Percentiles rank a stretch among this genome's conserved stretches.
These are phyloP conservation scores for Penicillium sp. DNA, from an alignment of 2,329 filamentous ascomycete genomes.

Conservation along the genomic window DNA sequence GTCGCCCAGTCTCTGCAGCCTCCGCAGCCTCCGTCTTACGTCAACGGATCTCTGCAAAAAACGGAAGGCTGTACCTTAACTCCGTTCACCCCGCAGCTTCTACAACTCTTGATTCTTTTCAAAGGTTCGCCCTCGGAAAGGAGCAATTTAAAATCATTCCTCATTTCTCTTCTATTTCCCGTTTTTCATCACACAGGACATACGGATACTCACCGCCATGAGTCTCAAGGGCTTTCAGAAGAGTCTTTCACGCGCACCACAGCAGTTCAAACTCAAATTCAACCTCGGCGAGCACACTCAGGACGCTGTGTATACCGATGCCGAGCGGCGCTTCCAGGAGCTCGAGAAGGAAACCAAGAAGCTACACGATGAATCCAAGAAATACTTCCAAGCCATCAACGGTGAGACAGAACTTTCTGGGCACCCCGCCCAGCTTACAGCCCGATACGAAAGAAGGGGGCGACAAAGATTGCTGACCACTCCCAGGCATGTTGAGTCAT, in stretches of 20 bases:
- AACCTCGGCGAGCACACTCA: constrained; percentile 95
- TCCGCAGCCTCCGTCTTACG: too few relatives aligned
- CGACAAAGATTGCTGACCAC: neutral
- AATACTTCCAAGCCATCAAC: constrained; percentile 97
- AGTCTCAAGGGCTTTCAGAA: constrained; percentile 97
- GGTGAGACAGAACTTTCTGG: constrained; percentile 43
- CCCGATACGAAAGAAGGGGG: neutral
- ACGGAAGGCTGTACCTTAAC: too few relatives aligned
- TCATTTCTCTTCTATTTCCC: too few relatives aligned
- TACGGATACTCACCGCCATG: constrained; percentile 52
- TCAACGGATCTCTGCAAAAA: too few relatives aligned
- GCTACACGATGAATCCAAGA: constrained; percentile 92
- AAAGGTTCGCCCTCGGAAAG: too few relatives aligned
- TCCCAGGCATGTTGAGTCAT: constrained; percentile 78
- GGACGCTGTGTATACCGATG: constrained; percentile 89
- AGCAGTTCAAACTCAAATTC: constrained; percentile 86
- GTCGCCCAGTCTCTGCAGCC: neutral
- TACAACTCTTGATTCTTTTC: too few relatives aligned
- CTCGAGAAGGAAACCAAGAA: constrained; percentile 94
- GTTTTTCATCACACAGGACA: too few relatives aligned
- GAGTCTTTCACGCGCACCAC: constrained; percentile 81
- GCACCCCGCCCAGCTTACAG: neutral
- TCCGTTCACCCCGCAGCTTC: too few relatives aligned
- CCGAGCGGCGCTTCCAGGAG: constrained; percentile 88
- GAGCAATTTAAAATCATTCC: too few relatives aligned